phyloP scores from a whole-genome alignment of 2,329 filamentous ascomycete species.

The Penicillium brevicompactum region DNA sequence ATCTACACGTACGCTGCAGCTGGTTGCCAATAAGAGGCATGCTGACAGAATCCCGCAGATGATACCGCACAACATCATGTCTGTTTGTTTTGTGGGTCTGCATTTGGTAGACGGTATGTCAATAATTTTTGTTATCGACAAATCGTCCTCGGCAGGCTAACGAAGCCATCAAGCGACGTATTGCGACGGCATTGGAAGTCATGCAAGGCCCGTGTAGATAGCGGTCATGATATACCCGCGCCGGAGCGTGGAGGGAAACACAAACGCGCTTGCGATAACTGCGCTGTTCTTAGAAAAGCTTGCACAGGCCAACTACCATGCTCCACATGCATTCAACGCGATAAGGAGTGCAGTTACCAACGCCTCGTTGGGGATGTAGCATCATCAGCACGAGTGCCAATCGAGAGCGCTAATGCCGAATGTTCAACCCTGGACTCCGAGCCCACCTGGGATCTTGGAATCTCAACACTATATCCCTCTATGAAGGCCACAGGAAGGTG shows the following conservation, averaged over 20 bases:
- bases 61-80: constrained; percentile 17
- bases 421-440: neutral
- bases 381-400: neutral
- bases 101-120: constrained; percentile 31
- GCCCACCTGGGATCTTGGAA: constrained; percentile 2
- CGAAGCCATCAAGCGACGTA: constrained; percentile 20
- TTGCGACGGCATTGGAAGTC: constrained; percentile 33
- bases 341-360: constrained; percentile 26
- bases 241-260: constrained; percentile 28
- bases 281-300: constrained; percentile 29
- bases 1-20: constrained; percentile 23
- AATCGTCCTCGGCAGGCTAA: neutral
- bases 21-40: neutral
- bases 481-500: neutral
- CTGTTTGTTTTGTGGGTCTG: constrained; percentile 28
- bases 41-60: constrained; percentile 17
- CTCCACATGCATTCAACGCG: constrained; percentile 23
- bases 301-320: constrained; percentile 28
- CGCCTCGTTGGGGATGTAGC: constrained; percentile 13
- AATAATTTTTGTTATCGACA: neutral
- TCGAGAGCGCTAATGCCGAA: neutral
- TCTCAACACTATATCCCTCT: constrained; percentile 1
- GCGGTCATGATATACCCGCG: constrained; percentile 24
- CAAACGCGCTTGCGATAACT: constrained; percentile 34
- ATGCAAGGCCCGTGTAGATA: constrained; percentile 24